Evolutionary conservation across 1,284 basidiomycete genomes (phyloP), one percentile per base, ranked within the genome.

Genomic region (Filobasidium uniguttulatum): DNA sequence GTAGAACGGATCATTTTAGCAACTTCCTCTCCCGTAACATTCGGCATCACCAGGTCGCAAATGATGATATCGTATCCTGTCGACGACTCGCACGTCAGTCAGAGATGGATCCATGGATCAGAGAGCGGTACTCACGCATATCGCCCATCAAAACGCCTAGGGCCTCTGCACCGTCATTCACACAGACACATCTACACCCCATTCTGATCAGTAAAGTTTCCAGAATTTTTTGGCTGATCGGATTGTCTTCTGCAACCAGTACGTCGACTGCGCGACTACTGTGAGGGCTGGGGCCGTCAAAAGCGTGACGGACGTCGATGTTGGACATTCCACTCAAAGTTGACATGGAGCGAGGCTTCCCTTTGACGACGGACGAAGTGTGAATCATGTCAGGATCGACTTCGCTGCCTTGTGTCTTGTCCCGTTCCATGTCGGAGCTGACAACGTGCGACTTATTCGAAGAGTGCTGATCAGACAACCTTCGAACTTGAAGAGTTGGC

Each of bases 81-180:
- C n/a, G n/a, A n/a, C n/a, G n/a, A n/a, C n/a, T n/a, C n/a, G n/a
- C n/a, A 6, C 1, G 12, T 30, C n/a, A n/a, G n/a, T n/a, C n/a
- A 22, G 19, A 22, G 26, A 8, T 22, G 15, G 20, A 37, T 9
- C 15, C 35, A 8, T 8, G 22, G 3, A n/a, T 6, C n/a, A 49
- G 23, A 9, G 23, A 19, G 33, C 3, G 5, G 15, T 22, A 78
- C 85, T 74, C 66, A 86, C 86, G 84, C 69, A 91, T 89, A 65
- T 90, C 89, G 44, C 89, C 88, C 81, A 96, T 93, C 9, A 91
- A 91, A 52, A 93, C 83, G 57, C 90, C 89, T 57, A 97, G 83
- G 20, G 93, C 93, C 64, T 94, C 90, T 5, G 90, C 89, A 12
- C 93, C 94, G 69, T 98, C 90, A 46, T 86, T 80, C 19, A 96